Base-by-base conservation (phyloP, 2,329 filamentous ascomycete genomes). In the Apiospora sp. region DNA sequence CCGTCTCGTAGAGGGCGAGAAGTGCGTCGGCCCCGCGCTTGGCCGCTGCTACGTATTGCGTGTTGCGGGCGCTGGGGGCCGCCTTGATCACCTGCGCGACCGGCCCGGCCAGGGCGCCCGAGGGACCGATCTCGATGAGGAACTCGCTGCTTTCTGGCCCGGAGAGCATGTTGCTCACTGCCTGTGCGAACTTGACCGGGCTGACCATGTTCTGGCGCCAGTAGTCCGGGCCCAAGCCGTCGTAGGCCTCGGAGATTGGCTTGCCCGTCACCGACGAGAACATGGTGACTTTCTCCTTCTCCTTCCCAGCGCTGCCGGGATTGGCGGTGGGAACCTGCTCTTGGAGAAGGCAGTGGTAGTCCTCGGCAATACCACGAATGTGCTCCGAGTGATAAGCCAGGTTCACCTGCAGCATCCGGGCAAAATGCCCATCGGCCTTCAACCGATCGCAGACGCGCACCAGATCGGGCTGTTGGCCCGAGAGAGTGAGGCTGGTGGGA, bases 341-440 rank as follows among this genome's bases (percentile, higher is more conserved):
- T 1, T 41, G 8, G 37, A 19, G 44, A 46, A 46, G 44, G 3
- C 14, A 14, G 6, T 16, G 44, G 61, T 81, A 80, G 49, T 79
- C 77, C 5, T 73, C 73, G 0, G 76, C 75, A 16, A 80, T 78
- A 22, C 71, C 69, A 5, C 48, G 51, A 77, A 81, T 80, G 10
- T 72, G 73, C 0, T 75, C 71, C 0, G 78, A 80, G 68, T 81
- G 79, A 51, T 81, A 81, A 10, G 77, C 77, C 2, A 80, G 75
- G 1, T 77, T 77, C 0, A 77, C 79, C 46, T 78, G 81, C 1
- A 83, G 75, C 64, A 78, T 79, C 34, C 79, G 76, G 3, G 78
- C 79, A 72, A 82, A 82, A 6, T 79, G 76, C 3, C 73, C 73
- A 19, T 76, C 75, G 12, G 72, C 73, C 12, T 80, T 76, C 24